Conservation (phyloP, 2,329 filamentous ascomycete species). For the Fusarium aywerte region DNA sequence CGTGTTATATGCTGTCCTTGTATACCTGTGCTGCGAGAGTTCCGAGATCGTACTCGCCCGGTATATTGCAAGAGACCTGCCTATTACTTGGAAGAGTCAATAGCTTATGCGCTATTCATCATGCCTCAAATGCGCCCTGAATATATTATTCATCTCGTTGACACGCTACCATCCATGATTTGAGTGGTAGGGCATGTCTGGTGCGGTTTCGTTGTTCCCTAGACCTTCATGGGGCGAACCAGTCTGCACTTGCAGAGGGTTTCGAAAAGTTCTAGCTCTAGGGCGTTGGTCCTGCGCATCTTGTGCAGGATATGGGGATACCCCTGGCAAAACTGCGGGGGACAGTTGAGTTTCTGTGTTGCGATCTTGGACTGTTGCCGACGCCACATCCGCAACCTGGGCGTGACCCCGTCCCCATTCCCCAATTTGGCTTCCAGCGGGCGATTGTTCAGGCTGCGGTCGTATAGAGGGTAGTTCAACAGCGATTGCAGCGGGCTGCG, state of each 20-base stretch:
- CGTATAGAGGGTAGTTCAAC: conserved; percentile 13
- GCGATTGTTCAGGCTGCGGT: conserved; percentile 13
- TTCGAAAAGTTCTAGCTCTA: conserved; percentile 17
- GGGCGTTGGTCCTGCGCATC: conserved; percentile 6
- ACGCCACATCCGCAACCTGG: conserved; percentile 2
- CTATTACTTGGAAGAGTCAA: neutral
- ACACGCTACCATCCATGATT: conserved; percentile 30
- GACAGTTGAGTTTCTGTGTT: conserved; percentile 4
- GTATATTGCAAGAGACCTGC: neutral
- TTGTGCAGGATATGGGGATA: conserved; percentile 24
- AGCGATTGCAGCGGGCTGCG: conserved; percentile 6
- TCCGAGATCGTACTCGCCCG: neutral
- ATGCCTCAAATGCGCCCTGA: neutral
- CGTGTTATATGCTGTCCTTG: conserved; percentile 19
- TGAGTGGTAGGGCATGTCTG: conserved; percentile 15
- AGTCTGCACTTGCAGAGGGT: conserved; percentile 22
- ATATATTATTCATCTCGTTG: neutral
- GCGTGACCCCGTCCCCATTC: conserved; percentile 7
- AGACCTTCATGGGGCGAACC: conserved; percentile 5
- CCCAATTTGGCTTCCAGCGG: conserved; percentile 6
- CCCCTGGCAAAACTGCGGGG: conserved; percentile 28
- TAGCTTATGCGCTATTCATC: neutral
- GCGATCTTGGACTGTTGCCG: conserved; percentile 4
- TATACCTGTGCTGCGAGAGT: conserved; percentile 25
- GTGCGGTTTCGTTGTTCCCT: conserved; percentile 15